Percentiles rank a stretch among this genome's conserved stretches.
These are phyloP conservation scores for Boletus vinaceobasis DNA, from an alignment of 768 basidiomycete genomes.

Conservation along the genomic window DNA sequence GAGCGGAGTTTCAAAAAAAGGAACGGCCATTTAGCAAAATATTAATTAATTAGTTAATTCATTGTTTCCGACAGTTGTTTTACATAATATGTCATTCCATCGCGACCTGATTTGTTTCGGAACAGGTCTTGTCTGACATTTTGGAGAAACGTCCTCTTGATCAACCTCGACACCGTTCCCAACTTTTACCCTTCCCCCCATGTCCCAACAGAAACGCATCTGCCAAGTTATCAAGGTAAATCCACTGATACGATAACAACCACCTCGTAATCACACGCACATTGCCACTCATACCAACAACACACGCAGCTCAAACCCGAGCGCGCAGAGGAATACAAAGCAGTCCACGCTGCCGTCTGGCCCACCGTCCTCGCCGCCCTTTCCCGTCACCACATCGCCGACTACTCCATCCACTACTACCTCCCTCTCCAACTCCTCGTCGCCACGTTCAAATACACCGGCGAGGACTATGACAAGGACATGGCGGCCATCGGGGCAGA, in stretches of 20 bases:
- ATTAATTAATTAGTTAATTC: not conserved
- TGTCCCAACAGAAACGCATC: constrained; percentile 45
- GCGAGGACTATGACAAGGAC: constrained; percentile 59
- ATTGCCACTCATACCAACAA: not conserved
- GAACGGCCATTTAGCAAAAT: not conserved
- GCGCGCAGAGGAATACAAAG: constrained; percentile 48
- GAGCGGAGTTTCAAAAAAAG: constrained; percentile 31
- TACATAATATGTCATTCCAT: no score
- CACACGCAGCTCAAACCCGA: constrained; percentile 51
- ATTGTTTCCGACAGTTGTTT: no score
- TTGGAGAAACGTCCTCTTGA: not conserved
- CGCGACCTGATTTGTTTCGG: not conserved
- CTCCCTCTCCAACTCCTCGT: constrained; percentile 63
- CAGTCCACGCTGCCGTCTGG: constrained; percentile 64
- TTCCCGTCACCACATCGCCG: constrained; percentile 57
- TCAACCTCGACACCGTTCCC: not conserved
- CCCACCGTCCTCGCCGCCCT: constrained; percentile 64
- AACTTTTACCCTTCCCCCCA: not conserved
- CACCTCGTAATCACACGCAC: not conserved
- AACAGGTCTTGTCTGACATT: not conserved
- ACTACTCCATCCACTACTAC: constrained; percentile 76
- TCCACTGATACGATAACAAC: not conserved
- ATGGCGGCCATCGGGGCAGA: constrained; percentile 65
- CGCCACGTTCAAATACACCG: constrained; percentile 76
- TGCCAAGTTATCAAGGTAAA: constrained; percentile 71